These are phyloP conservation scores for Chaetomium tenue DNA, from an alignment of 495 filamentous ascomycete species.

Conservation along the genomic window DNA sequence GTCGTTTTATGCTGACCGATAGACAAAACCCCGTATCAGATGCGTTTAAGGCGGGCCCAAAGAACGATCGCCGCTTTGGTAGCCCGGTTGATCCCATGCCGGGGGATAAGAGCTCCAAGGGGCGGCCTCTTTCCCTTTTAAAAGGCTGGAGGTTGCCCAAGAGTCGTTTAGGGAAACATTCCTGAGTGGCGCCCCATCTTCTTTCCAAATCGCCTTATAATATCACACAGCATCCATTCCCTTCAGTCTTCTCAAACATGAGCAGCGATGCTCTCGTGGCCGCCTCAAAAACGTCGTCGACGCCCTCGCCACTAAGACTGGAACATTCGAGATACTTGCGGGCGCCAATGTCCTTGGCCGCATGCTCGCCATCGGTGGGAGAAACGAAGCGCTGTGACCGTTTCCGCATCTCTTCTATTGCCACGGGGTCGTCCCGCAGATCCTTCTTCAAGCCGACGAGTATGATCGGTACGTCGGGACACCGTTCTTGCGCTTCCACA, in stretches of 20 bases:
- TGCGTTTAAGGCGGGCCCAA: not conserved
- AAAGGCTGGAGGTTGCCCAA: not conserved
- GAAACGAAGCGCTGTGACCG: constrained; percentile 85
- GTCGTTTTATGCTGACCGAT: not conserved
- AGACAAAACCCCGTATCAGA: not conserved
- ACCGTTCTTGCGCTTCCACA: constrained; percentile 92
- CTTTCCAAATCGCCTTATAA: constrained; percentile 57
- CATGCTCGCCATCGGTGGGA: constrained; percentile 72
- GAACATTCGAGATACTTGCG: constrained; percentile 98
- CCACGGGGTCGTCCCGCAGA: constrained; percentile 88
- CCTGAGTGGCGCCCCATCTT: not conserved
- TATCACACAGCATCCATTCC: constrained; percentile 82
- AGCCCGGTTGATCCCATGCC: not conserved
- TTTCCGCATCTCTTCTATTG: constrained; percentile 96
- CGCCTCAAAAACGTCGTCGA: constrained; percentile 98
- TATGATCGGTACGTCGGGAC: constrained; percentile 90
- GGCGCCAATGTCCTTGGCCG: constrained; percentile 81
- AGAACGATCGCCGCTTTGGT: not conserved
- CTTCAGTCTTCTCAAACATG: constrained; percentile 84
- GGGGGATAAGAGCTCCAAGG: not conserved
- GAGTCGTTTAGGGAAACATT: not conserved
- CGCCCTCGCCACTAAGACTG: constrained; percentile 92
- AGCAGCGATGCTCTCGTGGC: constrained; percentile 93
- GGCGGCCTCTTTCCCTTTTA: not conserved
- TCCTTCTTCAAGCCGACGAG: constrained; percentile 98